Base-by-base conservation (phyloP, 1,139 yeast species). In the Lodderomyces jiufengensis region DNA sequence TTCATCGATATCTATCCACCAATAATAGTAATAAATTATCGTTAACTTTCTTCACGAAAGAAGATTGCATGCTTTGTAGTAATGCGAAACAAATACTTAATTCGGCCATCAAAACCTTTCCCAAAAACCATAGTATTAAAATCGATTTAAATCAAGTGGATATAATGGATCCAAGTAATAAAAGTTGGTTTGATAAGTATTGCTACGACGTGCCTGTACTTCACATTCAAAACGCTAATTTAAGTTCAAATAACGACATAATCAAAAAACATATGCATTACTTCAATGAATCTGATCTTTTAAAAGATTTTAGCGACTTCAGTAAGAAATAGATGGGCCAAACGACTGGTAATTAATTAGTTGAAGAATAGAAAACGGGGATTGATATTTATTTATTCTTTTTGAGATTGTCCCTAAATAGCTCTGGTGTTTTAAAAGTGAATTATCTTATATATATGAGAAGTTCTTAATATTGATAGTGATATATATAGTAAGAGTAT, bases 131-230 rank as follows among this genome's bases (percentile, higher is more conserved):
- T 28, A 47, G 48, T 9, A 49, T 21, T 3, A 9, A 18, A 32
- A 50, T 78, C 8, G 54, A 65, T 9, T 55, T 78, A 39, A 55
- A 61, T 9, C 67, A 70, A 18, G 65, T 85, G 6, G 94, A 90
- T 54, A 88, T 90, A 29, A 76, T 80, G 55, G 66, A 72, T 31
- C 80, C 84, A 0, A 76, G 73, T 35, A 82, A 88, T 56, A 63
- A 74, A 36, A 65, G 73, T 35, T 86, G 94, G 88, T 84, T 80
- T 68, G 94, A 86, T 43, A 69, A 70, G 43, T 90, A 88, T 51
- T 84, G 95, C 45, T 87, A 80, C 57, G 97, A 90, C 53, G 90
- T 88, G 2, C 97, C 97, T 0, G 97, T 90, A 0, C 58, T 87
- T 27, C 95, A 88, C 52, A 67, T 86, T 12, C 82, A 79, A 45